phyloP scores from a whole-genome alignment of 768 basidiomycete species.

The Lactarius vividus region DNA sequence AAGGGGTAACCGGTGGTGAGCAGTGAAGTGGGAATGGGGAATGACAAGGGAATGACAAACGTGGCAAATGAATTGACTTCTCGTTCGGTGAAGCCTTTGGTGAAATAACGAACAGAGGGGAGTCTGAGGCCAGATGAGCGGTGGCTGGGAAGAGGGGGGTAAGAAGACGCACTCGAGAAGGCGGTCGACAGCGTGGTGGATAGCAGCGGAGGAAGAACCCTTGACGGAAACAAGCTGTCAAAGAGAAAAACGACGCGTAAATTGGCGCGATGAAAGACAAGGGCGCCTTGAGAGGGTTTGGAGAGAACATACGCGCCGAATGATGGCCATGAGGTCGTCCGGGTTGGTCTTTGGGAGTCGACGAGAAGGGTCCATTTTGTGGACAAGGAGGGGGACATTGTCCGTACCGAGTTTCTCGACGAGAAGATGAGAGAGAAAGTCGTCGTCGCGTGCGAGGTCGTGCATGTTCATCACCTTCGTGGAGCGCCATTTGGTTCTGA shows the following conservation, averaged over 20 bases:
- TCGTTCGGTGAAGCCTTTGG: slow-evolving; percentile 71
- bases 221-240: slow-evolving; percentile 59
- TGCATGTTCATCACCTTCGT: slow-evolving; percentile 90
- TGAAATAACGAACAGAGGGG: slow-evolving; percentile 71
- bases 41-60: slow-evolving; percentile 50
- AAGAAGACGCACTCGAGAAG: slow-evolving; percentile 62
- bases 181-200: slow-evolving; percentile 73
- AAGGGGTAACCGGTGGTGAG: slow-evolving; percentile 31
- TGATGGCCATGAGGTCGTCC: slow-evolving; percentile 63
- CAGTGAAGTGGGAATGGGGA: slow-evolving; percentile 27
- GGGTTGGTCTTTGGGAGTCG: slow-evolving; percentile 74
- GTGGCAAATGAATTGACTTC: slow-evolving; percentile 92
- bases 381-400: slow-evolving; percentile 74
- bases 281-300: slow-evolving; percentile 26
- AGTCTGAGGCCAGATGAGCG: slow-evolving; percentile 45
- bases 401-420: slow-evolving; percentile 88
- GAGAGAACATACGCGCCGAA: slow-evolving; percentile 64
- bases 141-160: slow-evolving; percentile 26
- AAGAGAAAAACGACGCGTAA: slow-evolving; percentile 26
- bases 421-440: slow-evolving; percentile 85
- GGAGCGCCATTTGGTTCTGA: slow-evolving; percentile 54
- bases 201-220: slow-evolving; percentile 51
- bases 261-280: slow-evolving; percentile 20
- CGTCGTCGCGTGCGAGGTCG: slow-evolving; percentile 88
- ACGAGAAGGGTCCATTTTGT: slow-evolving; percentile 84